Evolutionary conservation across 2,329 filamentous ascomycete species (phyloP).

Genomic region (Aspergillus glaucus): DNA sequence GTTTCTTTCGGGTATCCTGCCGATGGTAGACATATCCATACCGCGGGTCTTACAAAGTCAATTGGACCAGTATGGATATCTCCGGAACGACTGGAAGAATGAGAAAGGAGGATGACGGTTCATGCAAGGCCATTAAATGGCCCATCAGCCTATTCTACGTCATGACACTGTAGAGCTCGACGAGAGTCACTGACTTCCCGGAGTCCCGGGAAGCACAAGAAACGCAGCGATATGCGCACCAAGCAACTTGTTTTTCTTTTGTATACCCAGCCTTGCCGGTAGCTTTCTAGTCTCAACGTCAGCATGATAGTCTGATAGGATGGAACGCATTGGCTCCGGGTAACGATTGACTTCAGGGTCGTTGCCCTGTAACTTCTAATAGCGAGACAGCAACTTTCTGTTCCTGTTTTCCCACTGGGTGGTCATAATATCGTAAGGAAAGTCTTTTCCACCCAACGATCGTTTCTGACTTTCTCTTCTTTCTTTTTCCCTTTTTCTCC

Average conservation of each 20-base stretch:
- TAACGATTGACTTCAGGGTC: neutral
- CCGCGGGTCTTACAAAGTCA: neutral
- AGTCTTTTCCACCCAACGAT: no score
- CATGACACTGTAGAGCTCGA: neutral
- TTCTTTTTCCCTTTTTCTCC: no score
- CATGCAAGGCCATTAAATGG: neutral
- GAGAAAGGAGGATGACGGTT: neutral
- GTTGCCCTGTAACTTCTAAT: no score
- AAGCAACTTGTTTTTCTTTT: no score
- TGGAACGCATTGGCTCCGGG: neutral
- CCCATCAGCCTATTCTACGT: neutral
- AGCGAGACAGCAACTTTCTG: no score
- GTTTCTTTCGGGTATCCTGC: neutral
- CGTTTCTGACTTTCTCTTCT: no score
- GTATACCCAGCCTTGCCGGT: constrained; percentile 3
- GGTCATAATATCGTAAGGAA: no score
- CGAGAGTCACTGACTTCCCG: neutral
- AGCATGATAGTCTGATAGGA: constrained; percentile 21
- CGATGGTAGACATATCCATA: neutral
- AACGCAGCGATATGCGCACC: neutral
- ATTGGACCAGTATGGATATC: neutral
- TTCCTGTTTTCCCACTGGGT: no score
- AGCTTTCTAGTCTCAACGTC: constrained; percentile 23
- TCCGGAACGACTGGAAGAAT: neutral
- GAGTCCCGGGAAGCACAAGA: neutral